Percentiles rank a stretch among this genome's conserved stretches.
phyloP scores from a whole-genome alignment of 2,329 filamentous ascomycete genomes.

The Neofusicoccum umdonicola region DNA sequence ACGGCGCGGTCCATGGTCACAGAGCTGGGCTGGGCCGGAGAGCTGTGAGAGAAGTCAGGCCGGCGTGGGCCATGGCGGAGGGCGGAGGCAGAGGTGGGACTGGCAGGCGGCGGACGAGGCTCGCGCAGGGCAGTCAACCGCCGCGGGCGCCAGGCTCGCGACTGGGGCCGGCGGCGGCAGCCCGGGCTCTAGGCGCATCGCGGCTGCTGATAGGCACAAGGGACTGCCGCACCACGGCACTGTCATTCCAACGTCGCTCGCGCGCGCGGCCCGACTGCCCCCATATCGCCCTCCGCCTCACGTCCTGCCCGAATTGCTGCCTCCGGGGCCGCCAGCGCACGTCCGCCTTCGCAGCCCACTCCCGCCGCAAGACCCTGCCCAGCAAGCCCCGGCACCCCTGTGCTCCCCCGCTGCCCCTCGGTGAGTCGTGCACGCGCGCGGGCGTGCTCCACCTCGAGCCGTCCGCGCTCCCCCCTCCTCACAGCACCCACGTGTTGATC shows the following conservation, averaged over 20 bases:
- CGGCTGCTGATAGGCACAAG: background rate
- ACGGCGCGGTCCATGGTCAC: conserved; percentile 26
- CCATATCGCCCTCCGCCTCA: background rate
- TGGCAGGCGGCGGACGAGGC: background rate
- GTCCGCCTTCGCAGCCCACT: background rate
- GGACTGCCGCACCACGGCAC: background rate
- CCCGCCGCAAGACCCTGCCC: background rate
- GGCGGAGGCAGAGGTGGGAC: background rate
- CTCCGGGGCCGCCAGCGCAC: background rate
- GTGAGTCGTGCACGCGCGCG: too few relatives aligned
- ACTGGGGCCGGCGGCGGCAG: background rate
- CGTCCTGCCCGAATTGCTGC: conserved; percentile 1
- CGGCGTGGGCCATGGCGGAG: conserved; percentile 25
- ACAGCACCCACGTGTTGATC: background rate
- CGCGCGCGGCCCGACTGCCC: conserved; percentile 1
- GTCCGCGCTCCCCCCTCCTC: background rate
- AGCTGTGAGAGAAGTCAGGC: conserved; percentile 24
- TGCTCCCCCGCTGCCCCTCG: background rate
- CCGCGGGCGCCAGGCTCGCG: too few relatives aligned
- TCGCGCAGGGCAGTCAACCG: background rate
- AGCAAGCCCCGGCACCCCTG: background rate
- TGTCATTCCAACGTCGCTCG: background rate
- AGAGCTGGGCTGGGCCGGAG: conserved; percentile 31
- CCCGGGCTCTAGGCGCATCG: background rate
- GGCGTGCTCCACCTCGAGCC: background rate